Evolutionary conservation across 192 early-diverging fungal species (phyloP).

Genomic region (Mortierella antarctica): DNA sequence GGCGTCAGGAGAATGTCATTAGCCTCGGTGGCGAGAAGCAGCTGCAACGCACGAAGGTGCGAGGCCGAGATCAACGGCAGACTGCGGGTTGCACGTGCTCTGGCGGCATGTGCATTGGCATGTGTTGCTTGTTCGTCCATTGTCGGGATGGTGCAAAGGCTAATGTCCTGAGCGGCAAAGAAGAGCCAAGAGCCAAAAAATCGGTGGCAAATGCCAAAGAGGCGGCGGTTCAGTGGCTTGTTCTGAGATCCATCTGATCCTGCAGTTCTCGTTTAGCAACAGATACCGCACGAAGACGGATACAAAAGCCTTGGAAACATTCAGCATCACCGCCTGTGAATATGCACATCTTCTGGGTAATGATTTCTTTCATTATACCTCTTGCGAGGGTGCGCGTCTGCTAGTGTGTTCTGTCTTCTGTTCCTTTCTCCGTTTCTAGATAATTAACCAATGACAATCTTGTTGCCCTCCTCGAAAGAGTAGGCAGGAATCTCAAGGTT

Average conservation of each 20-base stretch:
- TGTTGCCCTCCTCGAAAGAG: conserved; percentile 71
- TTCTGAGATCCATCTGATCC: too few species aligned
- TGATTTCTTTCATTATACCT: not conserved
- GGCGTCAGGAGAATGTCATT: conserved; percentile 27
- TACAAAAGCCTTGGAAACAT: too few species aligned
- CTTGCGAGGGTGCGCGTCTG: not conserved
- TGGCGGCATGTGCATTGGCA: conserved; percentile 25
- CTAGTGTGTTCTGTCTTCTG: not conserved
- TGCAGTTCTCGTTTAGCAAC: too few species aligned
- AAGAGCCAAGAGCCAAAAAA: not conserved
- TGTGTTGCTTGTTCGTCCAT: conserved; percentile 29
- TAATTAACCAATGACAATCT: conserved; percentile 89
- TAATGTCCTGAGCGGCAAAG: not conserved
- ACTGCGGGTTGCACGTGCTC: conserved; percentile 8
- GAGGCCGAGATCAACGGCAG: conserved; percentile 40
- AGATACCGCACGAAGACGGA: too few species aligned
- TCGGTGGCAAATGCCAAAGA: conserved; percentile 18
- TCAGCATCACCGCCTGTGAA: too few species aligned
- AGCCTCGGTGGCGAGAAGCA: conserved; percentile 41
- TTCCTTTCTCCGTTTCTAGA: conserved; percentile 32
- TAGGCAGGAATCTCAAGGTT: conserved; percentile 96
- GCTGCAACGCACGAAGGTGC: conserved; percentile 26
- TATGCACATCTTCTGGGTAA: too few species aligned
- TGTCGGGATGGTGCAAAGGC: not conserved
- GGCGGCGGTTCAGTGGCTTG: too few species aligned